Evolutionary conservation across 805 yeast species (phyloP).

Genomic region (Spathaspora arborariae): DNA sequence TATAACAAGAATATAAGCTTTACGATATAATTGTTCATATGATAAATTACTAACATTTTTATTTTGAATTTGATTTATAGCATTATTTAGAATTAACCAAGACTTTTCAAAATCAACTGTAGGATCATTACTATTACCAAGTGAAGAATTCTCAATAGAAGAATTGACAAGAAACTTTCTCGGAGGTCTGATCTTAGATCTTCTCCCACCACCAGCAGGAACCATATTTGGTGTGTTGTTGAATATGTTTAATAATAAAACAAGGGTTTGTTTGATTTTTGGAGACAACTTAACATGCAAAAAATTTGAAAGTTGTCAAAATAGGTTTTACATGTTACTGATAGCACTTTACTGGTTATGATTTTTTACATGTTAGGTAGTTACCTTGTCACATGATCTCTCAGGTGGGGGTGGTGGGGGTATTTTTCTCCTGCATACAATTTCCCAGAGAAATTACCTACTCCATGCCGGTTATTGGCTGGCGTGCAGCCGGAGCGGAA

Average conservation of each 20-base stretch:
- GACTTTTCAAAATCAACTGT: constrained; percentile 57
- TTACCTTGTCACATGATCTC: too few relatives aligned
- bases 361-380: too few relatives aligned
- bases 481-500: constrained; percentile 8
- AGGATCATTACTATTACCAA: constrained; percentile 15
- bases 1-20: constrained; percentile 72
- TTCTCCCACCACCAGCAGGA: constrained; percentile 30
- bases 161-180: constrained; percentile 33
- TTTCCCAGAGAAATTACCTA: too few relatives aligned
- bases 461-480: background rate
- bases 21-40: constrained; percentile 78
- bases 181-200: constrained; percentile 67
- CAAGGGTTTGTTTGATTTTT: too few relatives aligned
- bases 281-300: too few relatives aligned
- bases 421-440: too few relatives aligned
- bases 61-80: constrained; percentile 67
- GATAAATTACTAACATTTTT: constrained; percentile 72
- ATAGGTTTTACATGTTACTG: too few relatives aligned
- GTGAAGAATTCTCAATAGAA: constrained; percentile 15
- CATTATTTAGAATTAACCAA: constrained; percentile 63
- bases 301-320: too few relatives aligned
- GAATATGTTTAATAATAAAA: background rate
- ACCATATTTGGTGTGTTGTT: background rate
- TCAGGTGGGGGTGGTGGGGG: too few relatives aligned
- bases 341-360: background rate